Percentiles rank a stretch among this genome's conserved stretches.
phyloP scores from a whole-genome alignment of 2,329 filamentous ascomycete species.

The Sporothrix curviconia region DNA sequence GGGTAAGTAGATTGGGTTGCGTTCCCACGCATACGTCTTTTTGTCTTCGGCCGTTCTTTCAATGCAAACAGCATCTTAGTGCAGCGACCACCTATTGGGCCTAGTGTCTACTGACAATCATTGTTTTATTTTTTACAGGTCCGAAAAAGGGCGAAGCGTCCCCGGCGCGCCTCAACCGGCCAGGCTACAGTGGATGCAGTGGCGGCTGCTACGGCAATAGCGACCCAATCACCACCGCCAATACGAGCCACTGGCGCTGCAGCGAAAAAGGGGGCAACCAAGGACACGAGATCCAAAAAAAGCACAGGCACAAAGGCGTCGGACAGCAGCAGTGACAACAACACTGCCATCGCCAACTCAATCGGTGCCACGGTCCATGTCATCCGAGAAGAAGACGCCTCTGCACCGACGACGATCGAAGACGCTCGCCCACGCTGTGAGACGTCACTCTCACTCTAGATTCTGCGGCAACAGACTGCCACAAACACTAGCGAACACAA shows the following conservation, averaged over 20 bases:
- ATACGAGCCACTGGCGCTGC: constrained; percentile 15
- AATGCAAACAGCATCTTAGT: too few relatives aligned
- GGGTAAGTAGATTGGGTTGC: constrained; percentile 7
- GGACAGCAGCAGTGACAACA: not conserved
- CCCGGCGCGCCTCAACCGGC: constrained; percentile 5
- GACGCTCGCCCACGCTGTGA: not conserved
- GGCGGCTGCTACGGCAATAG: constrained; percentile 2
- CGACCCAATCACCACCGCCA: constrained; percentile 14
- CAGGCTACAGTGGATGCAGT: constrained; percentile 4
- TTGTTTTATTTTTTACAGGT: constrained; percentile 6
- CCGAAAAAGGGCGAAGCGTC: not conserved
- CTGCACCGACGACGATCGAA: not conserved
- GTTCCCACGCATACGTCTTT: not conserved
- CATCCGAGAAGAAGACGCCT: not conserved
- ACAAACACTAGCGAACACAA: not conserved
- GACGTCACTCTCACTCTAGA: not conserved
- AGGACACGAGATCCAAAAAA: constrained; percentile 12
- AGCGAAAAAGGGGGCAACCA: constrained; percentile 10
- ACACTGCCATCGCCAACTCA: not conserved
- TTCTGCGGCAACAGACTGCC: not conserved
- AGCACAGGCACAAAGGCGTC: not conserved
- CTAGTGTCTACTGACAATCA: not conserved
- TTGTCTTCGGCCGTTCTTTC: not conserved
- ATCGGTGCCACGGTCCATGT: not conserved
- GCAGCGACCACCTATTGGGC: not conserved